Percentiles rank a stretch among this genome's conserved stretches.
phyloP scores from a whole-genome alignment of 352 stramenopile species.

The Globisporangium mamillatum region DNA sequence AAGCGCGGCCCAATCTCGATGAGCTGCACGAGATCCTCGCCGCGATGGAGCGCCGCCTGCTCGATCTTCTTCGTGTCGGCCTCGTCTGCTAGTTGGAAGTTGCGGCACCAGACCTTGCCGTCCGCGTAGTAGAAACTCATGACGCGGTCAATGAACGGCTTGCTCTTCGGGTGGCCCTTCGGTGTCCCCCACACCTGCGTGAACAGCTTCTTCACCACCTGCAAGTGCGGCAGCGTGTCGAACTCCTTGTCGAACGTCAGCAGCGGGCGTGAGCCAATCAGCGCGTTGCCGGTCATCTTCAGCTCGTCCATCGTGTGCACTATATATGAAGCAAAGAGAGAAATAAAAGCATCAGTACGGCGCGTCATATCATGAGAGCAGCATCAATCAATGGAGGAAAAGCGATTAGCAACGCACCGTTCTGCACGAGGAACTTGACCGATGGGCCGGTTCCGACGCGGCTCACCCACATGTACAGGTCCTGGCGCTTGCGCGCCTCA shows the following conservation, averaged over 20 bases:
- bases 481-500: constrained; percentile 96
- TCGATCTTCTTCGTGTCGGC: constrained; percentile 92
- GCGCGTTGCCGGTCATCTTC: constrained; percentile 98
- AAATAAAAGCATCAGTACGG: background rate
- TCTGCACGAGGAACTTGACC: constrained; percentile 98
- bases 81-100: constrained; percentile 94
- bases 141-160: constrained; percentile 99
- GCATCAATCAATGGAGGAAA: too few species aligned
- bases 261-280: constrained; percentile 95
- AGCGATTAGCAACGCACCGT: constrained; percentile 52
- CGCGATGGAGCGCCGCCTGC: constrained; percentile 73
- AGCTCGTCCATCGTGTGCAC: constrained; percentile 99
- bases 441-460: constrained; percentile 94
- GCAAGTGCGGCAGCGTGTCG: constrained; percentile 88
- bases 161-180: constrained; percentile 98
- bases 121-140: constrained; percentile 96
- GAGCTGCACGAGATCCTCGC: constrained; percentile 91
- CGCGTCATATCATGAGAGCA: background rate
- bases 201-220: constrained; percentile 97
- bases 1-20: constrained; percentile 99
- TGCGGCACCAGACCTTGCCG: constrained; percentile 97
- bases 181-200: constrained; percentile 94
- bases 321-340: constrained; percentile 14
- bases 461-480: constrained; percentile 99
- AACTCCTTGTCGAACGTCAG: constrained; percentile 97